A percentile compares a stretch with the other conserved stretches of the same genome.
Evolutionary conservation across 306 rosid genomes (phyloP).

Genomic region (Urtica urens): DNA sequence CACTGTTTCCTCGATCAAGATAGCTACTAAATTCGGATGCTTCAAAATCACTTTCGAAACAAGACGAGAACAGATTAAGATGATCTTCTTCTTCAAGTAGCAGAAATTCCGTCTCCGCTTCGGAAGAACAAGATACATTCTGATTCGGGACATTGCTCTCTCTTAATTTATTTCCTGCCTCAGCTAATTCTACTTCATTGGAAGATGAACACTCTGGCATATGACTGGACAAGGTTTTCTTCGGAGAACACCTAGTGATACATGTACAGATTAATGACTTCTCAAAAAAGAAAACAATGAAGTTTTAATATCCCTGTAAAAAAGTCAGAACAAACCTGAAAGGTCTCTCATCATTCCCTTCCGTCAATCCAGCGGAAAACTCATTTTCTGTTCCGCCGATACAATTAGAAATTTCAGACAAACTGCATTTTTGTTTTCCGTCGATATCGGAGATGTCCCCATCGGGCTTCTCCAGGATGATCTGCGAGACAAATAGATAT

Average conservation of each 20-base stretch:
- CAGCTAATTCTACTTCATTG: conserved; percentile 13
- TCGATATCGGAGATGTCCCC: conserved; percentile 30
- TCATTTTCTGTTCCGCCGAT: conserved; percentile 17
- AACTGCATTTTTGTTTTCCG: conserved; percentile 12
- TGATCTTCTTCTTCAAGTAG: conserved; percentile 43
- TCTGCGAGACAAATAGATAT: conserved; percentile 20
- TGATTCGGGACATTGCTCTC: conserved; percentile 17
- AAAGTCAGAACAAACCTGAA: conserved; percentile 13
- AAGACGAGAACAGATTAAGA: conserved; percentile 46
- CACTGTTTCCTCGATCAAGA: conserved; percentile 25
- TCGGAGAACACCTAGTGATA: conserved; percentile 21
- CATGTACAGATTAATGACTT: conserved; percentile 1
- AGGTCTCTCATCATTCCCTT: conserved; percentile 21
- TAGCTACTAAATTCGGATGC: conserved; percentile 25
- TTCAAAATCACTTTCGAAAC: conserved; percentile 46
- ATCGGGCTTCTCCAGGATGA: conserved; percentile 36
- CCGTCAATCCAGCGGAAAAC: conserved; percentile 25
- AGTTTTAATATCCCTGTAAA: background rate
- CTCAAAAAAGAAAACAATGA: background rate
- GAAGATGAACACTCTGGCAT: too few species aligned
- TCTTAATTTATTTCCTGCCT: conserved; percentile 16
- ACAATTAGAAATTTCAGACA: conserved; percentile 24
- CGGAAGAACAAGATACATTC: conserved; percentile 22
- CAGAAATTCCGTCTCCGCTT: conserved; percentile 42
- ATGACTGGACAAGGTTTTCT: too few species aligned